Evolutionary conservation across 2,329 filamentous ascomycete genomes (phyloP).

Genomic region (Ophiocordyceps camponoti-rufipedis): DNA sequence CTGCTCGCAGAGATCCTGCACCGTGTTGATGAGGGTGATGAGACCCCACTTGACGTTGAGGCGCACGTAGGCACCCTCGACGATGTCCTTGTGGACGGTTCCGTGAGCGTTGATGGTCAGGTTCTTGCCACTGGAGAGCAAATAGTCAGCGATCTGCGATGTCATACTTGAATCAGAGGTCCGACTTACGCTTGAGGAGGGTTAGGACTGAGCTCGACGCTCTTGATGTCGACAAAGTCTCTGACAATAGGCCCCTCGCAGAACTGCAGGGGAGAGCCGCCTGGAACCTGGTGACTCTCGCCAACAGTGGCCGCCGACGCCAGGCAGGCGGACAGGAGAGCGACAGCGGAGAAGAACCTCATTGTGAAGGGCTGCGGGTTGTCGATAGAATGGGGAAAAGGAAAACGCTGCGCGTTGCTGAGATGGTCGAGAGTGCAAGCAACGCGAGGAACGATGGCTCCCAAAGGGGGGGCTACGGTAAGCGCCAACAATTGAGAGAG

Average conservation of each 20-base stretch:
- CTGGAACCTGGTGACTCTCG: conserved; percentile 49
- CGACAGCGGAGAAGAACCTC: conserved; percentile 21
- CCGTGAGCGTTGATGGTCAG: conserved; percentile 68
- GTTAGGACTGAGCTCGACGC: conserved; percentile 69
- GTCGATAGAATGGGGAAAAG: not conserved
- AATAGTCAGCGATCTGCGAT: conserved; percentile 7
- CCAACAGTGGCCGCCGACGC: conserved; percentile 24
- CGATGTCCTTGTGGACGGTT: conserved; percentile 52
- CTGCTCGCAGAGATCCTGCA: conserved; percentile 75
- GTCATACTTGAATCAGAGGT: not conserved
- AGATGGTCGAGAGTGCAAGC: not conserved
- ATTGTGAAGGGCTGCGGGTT: conserved; percentile 7
- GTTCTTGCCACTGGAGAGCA: conserved; percentile 44
- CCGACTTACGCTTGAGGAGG: conserved; percentile 59
- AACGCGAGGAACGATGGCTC: not conserved
- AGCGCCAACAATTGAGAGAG: not conserved
- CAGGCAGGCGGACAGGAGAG: conserved; percentile 25
- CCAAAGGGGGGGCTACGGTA: not conserved
- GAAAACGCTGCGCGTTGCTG: not conserved
- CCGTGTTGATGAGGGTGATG: conserved; percentile 71
- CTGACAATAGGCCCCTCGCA: conserved; percentile 48
- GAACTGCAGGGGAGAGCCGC: conserved; percentile 69
- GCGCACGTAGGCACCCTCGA: conserved; percentile 62
- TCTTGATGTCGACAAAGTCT: conserved; percentile 59
- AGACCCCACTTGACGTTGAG: conserved; percentile 86